Conservation (phyloP, 2,329 filamentous ascomycete species). For the Daldinia eschscholtzii region DNA sequence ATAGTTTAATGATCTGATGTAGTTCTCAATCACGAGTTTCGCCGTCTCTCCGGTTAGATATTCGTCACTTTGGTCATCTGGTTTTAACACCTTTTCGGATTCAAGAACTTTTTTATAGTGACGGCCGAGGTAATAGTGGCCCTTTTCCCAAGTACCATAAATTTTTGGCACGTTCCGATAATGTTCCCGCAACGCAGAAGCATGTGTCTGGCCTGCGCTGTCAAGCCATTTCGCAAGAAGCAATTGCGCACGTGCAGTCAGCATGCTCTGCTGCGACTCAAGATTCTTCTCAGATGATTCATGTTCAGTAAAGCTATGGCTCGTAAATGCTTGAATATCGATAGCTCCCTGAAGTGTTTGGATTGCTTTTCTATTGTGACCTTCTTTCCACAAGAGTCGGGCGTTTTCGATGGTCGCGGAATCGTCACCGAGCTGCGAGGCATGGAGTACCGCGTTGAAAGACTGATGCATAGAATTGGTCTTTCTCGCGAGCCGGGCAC, state of each 20-base stretch:
- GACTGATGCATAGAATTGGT: conserved; percentile 85
- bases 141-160: conserved; percentile 87
- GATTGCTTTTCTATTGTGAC: conserved; percentile 94
- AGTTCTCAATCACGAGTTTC: conserved; percentile 91
- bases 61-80: conserved; percentile 80
- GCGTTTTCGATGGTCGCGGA: conserved; percentile 95
- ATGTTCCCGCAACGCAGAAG: conserved; percentile 80
- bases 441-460: conserved; percentile 93
- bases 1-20: conserved; percentile 84
- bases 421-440: conserved; percentile 84
- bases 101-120: conserved; percentile 98
- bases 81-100: conserved; percentile 82
- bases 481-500: conserved; percentile 87
- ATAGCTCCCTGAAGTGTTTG: conserved; percentile 91
- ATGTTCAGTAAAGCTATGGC: conserved; percentile 54
- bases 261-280: conserved; percentile 67
- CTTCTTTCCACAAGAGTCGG: conserved; percentile 91
- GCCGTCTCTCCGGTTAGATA: conserved; percentile 86
- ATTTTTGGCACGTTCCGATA: conserved; percentile 86
- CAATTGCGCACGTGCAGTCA: conserved; percentile 84
- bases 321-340: conserved; percentile 79
- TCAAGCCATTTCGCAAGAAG: conserved; percentile 98
- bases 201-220: conserved; percentile 91
- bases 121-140: conserved; percentile 95
- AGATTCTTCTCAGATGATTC: conserved; percentile 57